Percentiles rank a stretch among this genome's conserved stretches.
Evolutionary conservation across 208 protist genomes (phyloP).

Genomic region (Acanthamoeba culbertsoni): DNA sequence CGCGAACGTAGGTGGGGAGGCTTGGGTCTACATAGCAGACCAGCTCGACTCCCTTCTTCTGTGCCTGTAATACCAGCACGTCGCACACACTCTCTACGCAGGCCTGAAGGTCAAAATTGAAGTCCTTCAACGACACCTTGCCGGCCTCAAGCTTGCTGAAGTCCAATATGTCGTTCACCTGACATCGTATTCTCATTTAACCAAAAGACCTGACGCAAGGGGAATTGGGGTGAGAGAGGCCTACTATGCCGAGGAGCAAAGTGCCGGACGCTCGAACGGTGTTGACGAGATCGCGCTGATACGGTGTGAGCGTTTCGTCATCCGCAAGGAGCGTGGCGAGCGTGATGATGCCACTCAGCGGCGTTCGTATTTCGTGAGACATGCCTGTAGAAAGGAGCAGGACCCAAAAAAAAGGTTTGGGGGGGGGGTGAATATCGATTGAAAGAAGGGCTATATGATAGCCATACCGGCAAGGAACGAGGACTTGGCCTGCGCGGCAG

Average conservation of each 20-base stretch:
- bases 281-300: slow-evolving; percentile 37
- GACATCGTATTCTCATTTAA: no score
- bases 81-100: slow-evolving; percentile 25
- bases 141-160: slow-evolving; percentile 56
- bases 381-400: slow-evolving; percentile 27
- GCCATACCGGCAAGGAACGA: slow-evolving; percentile 15
- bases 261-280: slow-evolving; percentile 28
- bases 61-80: background rate
- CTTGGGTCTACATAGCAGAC: slow-evolving; percentile 20
- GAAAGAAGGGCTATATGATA: background rate
- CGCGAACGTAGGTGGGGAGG: slow-evolving; percentile 21
- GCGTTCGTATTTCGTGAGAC: slow-evolving; percentile 57
- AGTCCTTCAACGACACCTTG: slow-evolving; percentile 36
- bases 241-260: slow-evolving; percentile 23
- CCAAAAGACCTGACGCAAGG: background rate
- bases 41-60: slow-evolving; percentile 46
- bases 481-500: slow-evolving; percentile 32
- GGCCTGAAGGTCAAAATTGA: slow-evolving; percentile 37
- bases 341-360: slow-evolving; percentile 50
- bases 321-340: slow-evolving; percentile 11
- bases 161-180: slow-evolving; percentile 60
- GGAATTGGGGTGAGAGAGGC: background rate
- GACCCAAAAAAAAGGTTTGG: background rate
- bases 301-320: slow-evolving; percentile 39
- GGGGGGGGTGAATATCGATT: background rate